Conservation (phyloP, 441 rosid species). For the Theobroma grandiflorum region DNA sequence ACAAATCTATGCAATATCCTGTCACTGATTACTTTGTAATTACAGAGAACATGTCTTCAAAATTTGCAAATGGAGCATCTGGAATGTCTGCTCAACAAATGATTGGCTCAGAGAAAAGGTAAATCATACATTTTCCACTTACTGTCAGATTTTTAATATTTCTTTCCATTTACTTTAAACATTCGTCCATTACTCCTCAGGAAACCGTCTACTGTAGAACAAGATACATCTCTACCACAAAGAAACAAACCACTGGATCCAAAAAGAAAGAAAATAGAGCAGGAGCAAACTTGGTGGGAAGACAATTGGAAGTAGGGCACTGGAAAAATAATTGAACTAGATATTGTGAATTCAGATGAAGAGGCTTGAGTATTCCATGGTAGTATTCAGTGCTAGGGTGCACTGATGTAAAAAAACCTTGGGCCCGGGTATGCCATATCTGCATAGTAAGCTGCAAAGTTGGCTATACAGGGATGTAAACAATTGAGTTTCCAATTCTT, state of each 20-base stretch:
- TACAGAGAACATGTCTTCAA: constrained; percentile 56
- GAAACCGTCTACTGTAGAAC: constrained; percentile 53
- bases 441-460: too few species aligned
- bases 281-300: constrained; percentile 32
- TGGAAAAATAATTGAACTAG: constrained; percentile 77
- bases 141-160: background rate
- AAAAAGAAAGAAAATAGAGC: constrained; percentile 61
- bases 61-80: constrained; percentile 45
- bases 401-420: too few species aligned
- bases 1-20: constrained; percentile 8
- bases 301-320: constrained; percentile 39
- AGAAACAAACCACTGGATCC: constrained; percentile 40
- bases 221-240: constrained; percentile 34
- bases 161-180: constrained; percentile 26
- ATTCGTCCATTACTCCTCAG: constrained; percentile 45
- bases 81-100: constrained; percentile 37
- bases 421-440: too few species aligned
- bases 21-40: constrained; percentile 30
- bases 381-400: too few species aligned
- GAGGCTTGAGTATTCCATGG: too few species aligned
- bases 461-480: too few species aligned
- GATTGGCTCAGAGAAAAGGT: constrained; percentile 66
- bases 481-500: too few species aligned
- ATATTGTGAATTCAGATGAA: constrained; percentile 23
- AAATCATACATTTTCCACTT: constrained; percentile 19